phyloP scores from a whole-genome alignment of 2,329 filamentous ascomycete genomes.

The Neoarthrinium moseri region DNA sequence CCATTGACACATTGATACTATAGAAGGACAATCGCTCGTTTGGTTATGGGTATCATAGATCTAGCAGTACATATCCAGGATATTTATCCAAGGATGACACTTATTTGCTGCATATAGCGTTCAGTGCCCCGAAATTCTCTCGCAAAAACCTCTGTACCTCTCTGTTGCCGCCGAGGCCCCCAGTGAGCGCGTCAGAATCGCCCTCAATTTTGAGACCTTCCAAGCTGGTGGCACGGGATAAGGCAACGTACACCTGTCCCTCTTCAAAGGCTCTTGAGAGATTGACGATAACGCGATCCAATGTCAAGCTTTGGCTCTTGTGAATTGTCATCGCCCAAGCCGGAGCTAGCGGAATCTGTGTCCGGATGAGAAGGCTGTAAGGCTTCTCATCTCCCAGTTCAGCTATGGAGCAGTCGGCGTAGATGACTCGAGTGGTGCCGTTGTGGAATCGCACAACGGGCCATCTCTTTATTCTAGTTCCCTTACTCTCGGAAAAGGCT shows the following conservation, averaged over 20 bases:
- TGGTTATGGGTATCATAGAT: too few relatives aligned
- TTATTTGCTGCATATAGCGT: slow-evolving; percentile 6
- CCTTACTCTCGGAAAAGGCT: slow-evolving; percentile 31
- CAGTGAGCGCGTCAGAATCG: slow-evolving; percentile 21
- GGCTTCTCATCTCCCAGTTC: slow-evolving; percentile 44
- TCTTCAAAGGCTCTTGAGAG: slow-evolving; percentile 50
- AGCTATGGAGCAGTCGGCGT: slow-evolving; percentile 47
- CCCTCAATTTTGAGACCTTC: slow-evolving; percentile 42
- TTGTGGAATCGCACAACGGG: slow-evolving; percentile 55
- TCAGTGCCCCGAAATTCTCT: slow-evolving; percentile 30
- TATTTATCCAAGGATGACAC: too few relatives aligned
- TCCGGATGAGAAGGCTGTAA: slow-evolving; percentile 49
- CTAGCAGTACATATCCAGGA: too few relatives aligned
- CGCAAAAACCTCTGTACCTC: slow-evolving; percentile 33
- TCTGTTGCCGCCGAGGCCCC: slow-evolving; percentile 28
- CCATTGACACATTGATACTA: too few relatives aligned
- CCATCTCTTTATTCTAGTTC: slow-evolving; percentile 35
- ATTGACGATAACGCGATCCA: slow-evolving; percentile 57
- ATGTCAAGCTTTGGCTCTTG: slow-evolving; percentile 62
- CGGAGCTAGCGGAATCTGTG: slow-evolving; percentile 58
- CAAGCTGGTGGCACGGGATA: slow-evolving; percentile 53
- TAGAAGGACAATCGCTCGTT: too few relatives aligned
- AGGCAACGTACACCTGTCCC: slow-evolving; percentile 63
- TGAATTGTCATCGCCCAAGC: slow-evolving; percentile 66
- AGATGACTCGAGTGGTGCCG: slow-evolving; percentile 41